Conservation (phyloP, 148 eudicot species). For the Hydrangea macrophylla region DNA sequence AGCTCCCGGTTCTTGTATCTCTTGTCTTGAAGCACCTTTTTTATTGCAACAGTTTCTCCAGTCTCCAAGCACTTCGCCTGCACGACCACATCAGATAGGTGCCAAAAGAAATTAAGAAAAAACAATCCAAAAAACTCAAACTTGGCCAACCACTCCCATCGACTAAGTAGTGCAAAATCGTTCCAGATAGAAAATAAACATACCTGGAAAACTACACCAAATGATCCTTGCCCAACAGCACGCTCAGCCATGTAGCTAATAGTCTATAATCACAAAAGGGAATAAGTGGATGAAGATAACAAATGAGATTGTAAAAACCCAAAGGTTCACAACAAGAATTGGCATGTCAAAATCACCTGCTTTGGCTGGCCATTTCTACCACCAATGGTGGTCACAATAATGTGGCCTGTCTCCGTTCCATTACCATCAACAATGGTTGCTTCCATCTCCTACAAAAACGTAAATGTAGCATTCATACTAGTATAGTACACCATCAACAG, state of each 20-base stretch:
- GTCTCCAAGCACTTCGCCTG: conserved; percentile 84
- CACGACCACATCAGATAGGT: conserved; percentile 6
- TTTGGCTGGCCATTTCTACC: conserved; percentile 76
- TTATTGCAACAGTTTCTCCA: no score
- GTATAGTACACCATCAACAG: neutral
- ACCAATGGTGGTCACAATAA: conserved; percentile 81
- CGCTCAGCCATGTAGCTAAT: conserved; percentile 95
- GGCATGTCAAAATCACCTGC: conserved; percentile 43
- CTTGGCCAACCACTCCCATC: neutral
- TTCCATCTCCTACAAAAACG: conserved; percentile 64
- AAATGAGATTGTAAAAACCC: neutral
- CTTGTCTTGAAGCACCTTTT: conserved; percentile 81
- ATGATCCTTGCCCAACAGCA: conserved; percentile 81
- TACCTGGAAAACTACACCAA: conserved; percentile 92
- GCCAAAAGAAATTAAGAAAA: neutral
- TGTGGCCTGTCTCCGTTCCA: conserved; percentile 82
- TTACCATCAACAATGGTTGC: conserved; percentile 66
- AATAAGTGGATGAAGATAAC: neutral
- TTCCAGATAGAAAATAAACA: neutral
- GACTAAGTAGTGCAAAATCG: neutral
- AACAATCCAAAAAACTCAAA: neutral
- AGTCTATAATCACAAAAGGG: conserved; percentile 37
- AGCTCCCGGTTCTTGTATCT: conserved; percentile 84
- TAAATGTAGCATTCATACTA: neutral
- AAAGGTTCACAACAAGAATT: neutral